These are phyloP conservation scores for Rhizoctonia solani DNA, from an alignment of 1,284 basidiomycete species.

Conservation along the genomic window DNA sequence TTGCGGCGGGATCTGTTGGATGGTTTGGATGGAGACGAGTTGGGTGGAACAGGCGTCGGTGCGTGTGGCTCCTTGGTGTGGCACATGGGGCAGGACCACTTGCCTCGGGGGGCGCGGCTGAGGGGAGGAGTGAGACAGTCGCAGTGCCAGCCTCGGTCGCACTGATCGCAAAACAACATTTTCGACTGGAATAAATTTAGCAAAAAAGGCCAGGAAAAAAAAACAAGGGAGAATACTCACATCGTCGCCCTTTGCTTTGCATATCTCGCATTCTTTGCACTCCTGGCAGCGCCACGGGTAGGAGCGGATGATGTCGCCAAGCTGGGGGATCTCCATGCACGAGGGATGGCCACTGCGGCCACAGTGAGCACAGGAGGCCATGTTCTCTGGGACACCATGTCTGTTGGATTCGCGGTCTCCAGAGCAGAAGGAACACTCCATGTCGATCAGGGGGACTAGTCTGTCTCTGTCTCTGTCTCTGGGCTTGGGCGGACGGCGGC, in stretches of 20 bases:
- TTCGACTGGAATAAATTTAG: constrained; percentile 58
- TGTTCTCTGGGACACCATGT: constrained; percentile 58
- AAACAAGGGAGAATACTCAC: constrained; percentile 61
- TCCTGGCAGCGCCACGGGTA: constrained; percentile 91
- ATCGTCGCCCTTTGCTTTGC: constrained; percentile 83
- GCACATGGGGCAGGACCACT: constrained; percentile 74
- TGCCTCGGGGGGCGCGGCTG: constrained; percentile 69
- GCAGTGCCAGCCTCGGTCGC: constrained; percentile 95
- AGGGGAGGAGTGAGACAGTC: constrained; percentile 82
- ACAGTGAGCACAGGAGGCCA: constrained; percentile 73
- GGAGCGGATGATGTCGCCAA: constrained; percentile 59
- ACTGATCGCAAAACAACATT: constrained; percentile 91
- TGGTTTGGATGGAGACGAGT: constrained; percentile 37
- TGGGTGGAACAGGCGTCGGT: constrained; percentile 40
- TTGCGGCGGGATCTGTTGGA: constrained; percentile 3
- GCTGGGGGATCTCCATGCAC: constrained; percentile 64
- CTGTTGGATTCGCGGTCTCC: constrained; percentile 63
- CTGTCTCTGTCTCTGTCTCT: no score
- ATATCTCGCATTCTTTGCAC: constrained; percentile 93
- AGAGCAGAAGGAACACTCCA: constrained; percentile 69
- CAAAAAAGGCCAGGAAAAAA: constrained; percentile 34
- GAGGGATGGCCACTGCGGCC: constrained; percentile 73
- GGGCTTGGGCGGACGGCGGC: constrained; percentile 51
- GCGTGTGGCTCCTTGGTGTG: constrained; percentile 42
- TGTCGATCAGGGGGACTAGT: constrained; percentile 49